A percentile compares a stretch with the other conserved stretches of the same genome.
phyloP scores from a whole-genome alignment of 805 yeast genomes.

The Metschnikowia chrysomelidarum region DNA sequence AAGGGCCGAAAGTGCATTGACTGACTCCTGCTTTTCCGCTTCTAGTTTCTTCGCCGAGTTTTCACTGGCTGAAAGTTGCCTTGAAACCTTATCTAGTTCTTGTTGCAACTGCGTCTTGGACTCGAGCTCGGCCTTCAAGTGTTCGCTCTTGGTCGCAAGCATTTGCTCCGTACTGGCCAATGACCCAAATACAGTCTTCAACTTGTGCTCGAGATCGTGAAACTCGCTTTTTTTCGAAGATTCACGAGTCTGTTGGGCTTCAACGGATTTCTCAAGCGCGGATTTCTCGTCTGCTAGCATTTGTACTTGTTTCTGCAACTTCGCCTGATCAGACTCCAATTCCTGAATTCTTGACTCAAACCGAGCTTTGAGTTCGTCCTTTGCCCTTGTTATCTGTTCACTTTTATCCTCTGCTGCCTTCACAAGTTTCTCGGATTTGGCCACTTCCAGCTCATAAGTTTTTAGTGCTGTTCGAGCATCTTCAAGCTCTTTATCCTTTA shows the following conservation, averaged over 20 bases:
- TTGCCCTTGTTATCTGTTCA: too few relatives aligned
- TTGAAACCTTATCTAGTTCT: not conserved
- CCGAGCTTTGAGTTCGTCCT: too few relatives aligned
- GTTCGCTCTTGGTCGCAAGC: not conserved
- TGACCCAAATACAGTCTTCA: constrained; percentile 4
- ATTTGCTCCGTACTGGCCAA: constrained; percentile 4
- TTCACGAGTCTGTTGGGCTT: constrained; percentile 14
- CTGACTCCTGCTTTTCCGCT: constrained; percentile 3
- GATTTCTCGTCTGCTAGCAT: constrained; percentile 3
- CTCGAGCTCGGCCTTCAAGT: not conserved
- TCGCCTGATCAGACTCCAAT: constrained; percentile 3
- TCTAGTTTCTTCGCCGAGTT: constrained; percentile 3
- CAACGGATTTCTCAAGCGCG: constrained; percentile 3
- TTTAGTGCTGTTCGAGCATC: too few relatives aligned
- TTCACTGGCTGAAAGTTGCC: not conserved
- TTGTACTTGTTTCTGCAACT: constrained; percentile 1
- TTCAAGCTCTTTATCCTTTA: constrained; percentile 3
- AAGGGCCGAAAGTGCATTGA: constrained; percentile 4
- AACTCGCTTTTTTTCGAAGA: constrained; percentile 3
- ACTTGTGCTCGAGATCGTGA: not conserved
- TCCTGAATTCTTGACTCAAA: not conserved
- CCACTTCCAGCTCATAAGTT: too few relatives aligned
- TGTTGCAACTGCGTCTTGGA: not conserved
- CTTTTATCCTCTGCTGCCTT: too few relatives aligned
- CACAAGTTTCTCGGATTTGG: too few relatives aligned